Evolutionary conservation across 768 basidiomycete genomes (phyloP), one percentile per base, ranked within the genome.

Genomic region (Gloeostereum incarnatum): DNA sequence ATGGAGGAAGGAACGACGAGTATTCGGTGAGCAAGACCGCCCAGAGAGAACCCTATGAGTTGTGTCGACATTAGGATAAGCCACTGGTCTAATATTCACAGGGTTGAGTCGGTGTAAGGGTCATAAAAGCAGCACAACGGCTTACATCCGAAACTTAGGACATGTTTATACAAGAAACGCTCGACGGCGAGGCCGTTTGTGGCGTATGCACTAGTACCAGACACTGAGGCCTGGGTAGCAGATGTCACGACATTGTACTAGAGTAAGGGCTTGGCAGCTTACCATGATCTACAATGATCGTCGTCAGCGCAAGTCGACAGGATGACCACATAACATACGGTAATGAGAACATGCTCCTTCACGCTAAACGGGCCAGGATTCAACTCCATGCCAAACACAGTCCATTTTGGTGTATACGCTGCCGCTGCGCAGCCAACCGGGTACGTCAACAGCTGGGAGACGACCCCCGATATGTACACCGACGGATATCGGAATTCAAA

Each of bases 351-450:
- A 54, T 67, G 68, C 52, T 67, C 85, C 59, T 88, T 86, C 52
- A 86, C 80, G 16, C 70, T 73, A 52, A 85, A 87, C 1, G 75
- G 79, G 3, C 86, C 85, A 13, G 81, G 81, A 54, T 85, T 85
- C 32, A 84, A 52, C 11, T 71, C 58, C n/a, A 75, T 29, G 14
- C 81, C 80, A 25, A 78, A 73, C 2, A 84, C 52, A 20, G 53
- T 61, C 41, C 68, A 59, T 14, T 57, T 49, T 1, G 82, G 83
- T 21, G 77, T 47, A 6, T 76, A 48, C 36, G 73, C 57, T n/a
- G 81, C 81, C 71, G 78, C 81, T 2, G 65, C 56, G 18, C 78
- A 70, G 19, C 82, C 82, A 4, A 82, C 43, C 0, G 85, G 86
- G 48, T 85, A 78, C 4, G 73, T 70, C 5, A 88, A 49, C 11